Base-by-base conservation (phyloP, 768 basidiomycete species). In the Amanita inopinata region DNA sequence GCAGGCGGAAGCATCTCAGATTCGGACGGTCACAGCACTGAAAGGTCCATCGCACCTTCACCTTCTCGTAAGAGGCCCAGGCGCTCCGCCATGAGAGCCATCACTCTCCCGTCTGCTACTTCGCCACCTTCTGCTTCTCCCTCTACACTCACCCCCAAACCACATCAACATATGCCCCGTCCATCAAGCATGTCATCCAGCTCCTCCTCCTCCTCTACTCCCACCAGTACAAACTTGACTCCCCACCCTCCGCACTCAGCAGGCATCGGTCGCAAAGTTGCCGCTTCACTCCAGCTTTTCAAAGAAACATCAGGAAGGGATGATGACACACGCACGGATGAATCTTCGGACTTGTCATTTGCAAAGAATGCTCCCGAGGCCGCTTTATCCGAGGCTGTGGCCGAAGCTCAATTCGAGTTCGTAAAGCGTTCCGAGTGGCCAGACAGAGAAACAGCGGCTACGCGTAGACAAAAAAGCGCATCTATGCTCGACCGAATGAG, bases 401-500 rank as follows among this genome's bases (percentile, higher is more conserved):
- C 75, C 18, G 74, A 82, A 48, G 71, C 83, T 12, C 73, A 79
- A 54, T 87, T 78, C 54, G 76, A 87, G 64, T 87, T 86, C 52
- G 83, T 88, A 35, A 87, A 85, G 56, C 75, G 86, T 32, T 78
- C 87, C 11, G 86, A 84, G 50, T 88, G 87, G 87, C 83, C 82
- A 1, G 84, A 85, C 57, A 74, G 82, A 30, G 86, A 86, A 62
- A 66, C 74, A 4, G 81, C 78, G 43, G 81, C 79, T 14, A 64
- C 79, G 37, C 69, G 83, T 44, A 67, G 83, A 45, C 80, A 83
- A 55, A 77, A 72, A 58, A 86, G 83, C 54, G 65, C 70, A 25
- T 74, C 77, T 14, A 68, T 66, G 15, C 56, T 83, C 42, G 76
- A 82, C 45, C 68, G 74, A 14, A 64, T 70, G 12, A 66, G 64